A percentile compares a stretch with the other conserved stretches of the same genome.
phyloP scores from a whole-genome alignment of 2,329 filamentous ascomycete genomes.

The Claviceps sp. region DNA sequence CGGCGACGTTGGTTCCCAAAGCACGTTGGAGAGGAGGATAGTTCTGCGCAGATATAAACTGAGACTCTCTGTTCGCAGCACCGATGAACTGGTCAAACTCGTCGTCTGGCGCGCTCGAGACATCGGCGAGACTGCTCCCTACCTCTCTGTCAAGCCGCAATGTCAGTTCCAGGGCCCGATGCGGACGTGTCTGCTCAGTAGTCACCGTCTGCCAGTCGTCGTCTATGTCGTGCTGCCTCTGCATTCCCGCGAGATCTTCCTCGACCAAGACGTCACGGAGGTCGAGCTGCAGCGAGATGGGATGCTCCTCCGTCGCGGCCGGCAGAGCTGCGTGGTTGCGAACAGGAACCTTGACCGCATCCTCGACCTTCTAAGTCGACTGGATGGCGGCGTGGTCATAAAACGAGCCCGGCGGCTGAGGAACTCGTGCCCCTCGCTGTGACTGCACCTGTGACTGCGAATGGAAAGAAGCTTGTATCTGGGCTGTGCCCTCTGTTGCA shows the following conservation, averaged over 20 bases:
- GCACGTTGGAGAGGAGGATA: neutral
- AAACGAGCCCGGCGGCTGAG: slow-evolving; percentile 14
- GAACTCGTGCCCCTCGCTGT: neutral
- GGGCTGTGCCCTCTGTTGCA: neutral
- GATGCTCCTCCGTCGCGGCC: slow-evolving; percentile 1
- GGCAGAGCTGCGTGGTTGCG: slow-evolving; percentile 7
- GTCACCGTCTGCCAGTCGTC: slow-evolving; percentile 25
- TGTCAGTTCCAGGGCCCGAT: slow-evolving; percentile 10
- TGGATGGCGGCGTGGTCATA: slow-evolving; percentile 23
- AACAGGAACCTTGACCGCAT: slow-evolving; percentile 24
- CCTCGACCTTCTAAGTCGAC: slow-evolving; percentile 27
- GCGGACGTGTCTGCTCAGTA: slow-evolving; percentile 15
- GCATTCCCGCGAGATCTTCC: slow-evolving; percentile 2
- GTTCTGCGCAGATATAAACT: neutral
- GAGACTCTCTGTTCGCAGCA: neutral
- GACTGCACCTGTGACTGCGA: neutral
- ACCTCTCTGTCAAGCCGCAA: slow-evolving; percentile 14
- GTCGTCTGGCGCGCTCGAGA: slow-evolving; percentile 22
- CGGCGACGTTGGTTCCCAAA: neutral
- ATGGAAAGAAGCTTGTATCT: neutral
- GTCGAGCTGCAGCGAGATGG: slow-evolving; percentile 2
- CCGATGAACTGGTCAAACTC: slow-evolving; percentile 6
- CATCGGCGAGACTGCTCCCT: slow-evolving; percentile 32
- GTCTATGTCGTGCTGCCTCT: slow-evolving; percentile 8
- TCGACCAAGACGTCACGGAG: slow-evolving; percentile 1